Conservation (phyloP, 2,329 filamentous ascomycete species). For the Cercospora nicotianae region DNA sequence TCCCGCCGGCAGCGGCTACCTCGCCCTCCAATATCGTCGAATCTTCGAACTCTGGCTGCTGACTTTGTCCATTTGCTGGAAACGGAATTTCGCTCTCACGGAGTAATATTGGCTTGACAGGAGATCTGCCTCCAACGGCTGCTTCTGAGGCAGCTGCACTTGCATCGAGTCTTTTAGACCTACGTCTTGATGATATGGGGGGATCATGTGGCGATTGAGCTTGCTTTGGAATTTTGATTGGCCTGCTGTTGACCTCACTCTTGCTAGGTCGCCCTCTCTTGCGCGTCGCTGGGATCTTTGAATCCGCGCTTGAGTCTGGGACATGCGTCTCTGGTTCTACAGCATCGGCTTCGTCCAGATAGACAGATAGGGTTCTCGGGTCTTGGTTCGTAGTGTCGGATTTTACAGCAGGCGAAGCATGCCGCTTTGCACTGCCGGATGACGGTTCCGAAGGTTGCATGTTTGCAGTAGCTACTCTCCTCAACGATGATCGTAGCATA, state of each 20-base stretch:
- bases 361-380: background rate
- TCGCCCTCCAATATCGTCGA: background rate
- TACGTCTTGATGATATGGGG: background rate
- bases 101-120: background rate
- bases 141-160: background rate
- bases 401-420: background rate
- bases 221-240: background rate
- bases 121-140: background rate
- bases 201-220: background rate
- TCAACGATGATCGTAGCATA: no score
- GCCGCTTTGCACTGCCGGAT: background rate
- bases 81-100: background rate
- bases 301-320: background rate
- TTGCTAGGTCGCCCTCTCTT: background rate
- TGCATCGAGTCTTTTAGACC: background rate
- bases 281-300: background rate
- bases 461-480: background rate
- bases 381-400: background rate
- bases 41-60: background rate
- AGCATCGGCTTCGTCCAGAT: background rate
- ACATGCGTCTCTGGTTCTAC: background rate
- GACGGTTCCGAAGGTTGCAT: constrained; percentile 1
- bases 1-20: background rate
- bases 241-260: background rate
- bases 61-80: background rate